Conservation (phyloP, 306 rosid species). For the Rosa persica region DNA sequence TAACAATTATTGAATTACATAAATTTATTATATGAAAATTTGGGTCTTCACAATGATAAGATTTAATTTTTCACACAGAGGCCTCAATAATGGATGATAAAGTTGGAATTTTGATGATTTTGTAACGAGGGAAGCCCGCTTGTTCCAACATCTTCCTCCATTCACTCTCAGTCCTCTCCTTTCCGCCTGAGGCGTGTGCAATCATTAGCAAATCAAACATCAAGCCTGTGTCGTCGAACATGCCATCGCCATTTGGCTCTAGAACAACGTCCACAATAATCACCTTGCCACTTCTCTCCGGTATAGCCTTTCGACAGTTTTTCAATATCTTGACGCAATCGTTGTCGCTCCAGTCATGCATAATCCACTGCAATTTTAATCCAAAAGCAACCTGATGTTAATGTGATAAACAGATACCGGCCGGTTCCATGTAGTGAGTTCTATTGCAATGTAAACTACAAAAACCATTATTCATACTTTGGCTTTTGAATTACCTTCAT, state of each 20-base stretch:
- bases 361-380: constrained; percentile 46
- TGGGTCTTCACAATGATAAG: too few relatives aligned
- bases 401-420: too few relatives aligned
- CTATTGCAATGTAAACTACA: too few relatives aligned
- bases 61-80: constrained; percentile 13
- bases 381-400: neutral
- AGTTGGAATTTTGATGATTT: constrained; percentile 28
- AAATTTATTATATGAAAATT: too few relatives aligned
- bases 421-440: too few relatives aligned
- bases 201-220: constrained; percentile 27
- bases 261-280: constrained; percentile 28
- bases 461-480: too few relatives aligned
- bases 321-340: constrained; percentile 33
- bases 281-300: constrained; percentile 25
- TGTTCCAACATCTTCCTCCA: constrained; percentile 30
- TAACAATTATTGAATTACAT: too few relatives aligned
- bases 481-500: constrained; percentile 25
- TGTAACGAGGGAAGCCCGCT: constrained; percentile 32
- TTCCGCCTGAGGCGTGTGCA: constrained; percentile 25
- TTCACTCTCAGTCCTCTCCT: constrained; percentile 31
- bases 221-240: constrained; percentile 22
- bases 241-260: constrained; percentile 23
- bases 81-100: constrained; percentile 27
- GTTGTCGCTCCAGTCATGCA: constrained; percentile 68
- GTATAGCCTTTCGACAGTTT: constrained; percentile 30